Base-by-base conservation (phyloP, 306 rosid genomes). In the Cicer pinnatifidum region DNA sequence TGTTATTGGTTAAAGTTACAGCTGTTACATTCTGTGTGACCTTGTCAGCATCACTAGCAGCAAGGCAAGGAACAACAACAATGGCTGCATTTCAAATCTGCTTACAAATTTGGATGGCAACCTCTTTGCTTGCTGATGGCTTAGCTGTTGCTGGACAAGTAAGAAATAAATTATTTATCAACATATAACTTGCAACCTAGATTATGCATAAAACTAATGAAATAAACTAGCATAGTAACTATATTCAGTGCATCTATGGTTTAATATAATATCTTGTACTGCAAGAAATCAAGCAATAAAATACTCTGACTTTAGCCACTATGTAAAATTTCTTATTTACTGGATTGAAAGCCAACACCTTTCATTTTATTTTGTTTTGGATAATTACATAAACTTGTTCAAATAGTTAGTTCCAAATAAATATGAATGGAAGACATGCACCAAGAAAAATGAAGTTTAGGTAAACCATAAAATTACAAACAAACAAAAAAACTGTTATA, bases 91-190 rank as follows among this genome's bases (percentile, higher is more conserved):
- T 90, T 72, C 98, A 92, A 67, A 84, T 92, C 76, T 92, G 98
- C 83, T 86, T 92, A 82, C 98, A 92, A 76, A 79, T 92, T 79
- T 92, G 98, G 96, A 77, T 92, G 89, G 92, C 96, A 13, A 79
- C 86, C 11, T 92, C 98, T 63, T 84, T 92, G 76, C 85, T 90
- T 44, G 95, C 98, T 16, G 98, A 92, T 48, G 98, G 98, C 15
- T 82, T 92, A 33, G 98, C 98, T 52, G 95, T 92, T 78, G 96
- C 98, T 53, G 98, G 91, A 35, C 98, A 92, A 88, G 98, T 92
- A 44, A 47, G 85, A 66, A 75, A 72, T 28, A 0, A 48, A 48
- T 47, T 33, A 13, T 66, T 53, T 2, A 38, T 16, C 9, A 73
- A 67, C 28, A 10, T 19, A n/a, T 10, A 56, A 16, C 66, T 37